Conservation (phyloP, 2,329 filamentous ascomycete genomes). For the Talaromyces sp. region DNA sequence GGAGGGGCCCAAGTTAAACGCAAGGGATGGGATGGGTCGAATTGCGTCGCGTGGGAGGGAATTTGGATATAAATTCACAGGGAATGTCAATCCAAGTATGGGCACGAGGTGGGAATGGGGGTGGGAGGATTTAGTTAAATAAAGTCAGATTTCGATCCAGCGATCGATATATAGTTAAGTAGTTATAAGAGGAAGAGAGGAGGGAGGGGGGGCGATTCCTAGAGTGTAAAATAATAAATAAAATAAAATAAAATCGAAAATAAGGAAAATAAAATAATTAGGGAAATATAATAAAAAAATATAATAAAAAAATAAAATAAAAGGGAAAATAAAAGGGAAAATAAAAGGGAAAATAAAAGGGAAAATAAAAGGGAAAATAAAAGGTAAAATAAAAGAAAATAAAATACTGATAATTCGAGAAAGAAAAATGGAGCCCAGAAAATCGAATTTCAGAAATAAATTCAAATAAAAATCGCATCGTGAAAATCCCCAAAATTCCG, state of each 20-base stretch:
- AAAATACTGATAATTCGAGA: no score
- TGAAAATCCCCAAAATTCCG: neutral
- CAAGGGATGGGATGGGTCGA: slow-evolving; percentile 36
- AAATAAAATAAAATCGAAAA: slow-evolving; percentile 1
- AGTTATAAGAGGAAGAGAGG: slow-evolving; percentile 8
- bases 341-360: no score
- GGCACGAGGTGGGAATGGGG: slow-evolving; percentile 17
- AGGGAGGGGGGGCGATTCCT: neutral
- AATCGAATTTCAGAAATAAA: slow-evolving; percentile 4
- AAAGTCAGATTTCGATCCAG: slow-evolving; percentile 22
- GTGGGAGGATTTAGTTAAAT: slow-evolving; percentile 5
- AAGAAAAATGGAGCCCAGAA: no score
- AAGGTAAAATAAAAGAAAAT: no score
- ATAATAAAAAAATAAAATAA: no score
- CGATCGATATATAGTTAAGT: slow-evolving; percentile 16
- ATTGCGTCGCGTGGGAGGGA: slow-evolving; percentile 36
- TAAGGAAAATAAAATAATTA: slow-evolving; percentile 8
- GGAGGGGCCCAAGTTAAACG: slow-evolving; percentile 16
- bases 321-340: no score
- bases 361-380: no score
- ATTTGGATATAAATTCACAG: slow-evolving; percentile 13
- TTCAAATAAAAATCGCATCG: neutral
- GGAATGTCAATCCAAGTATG: slow-evolving; percentile 29
- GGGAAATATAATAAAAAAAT: no score
- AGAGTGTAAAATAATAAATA: neutral